Conservation (phyloP, 2,329 filamentous ascomycete species). For the Alternaria incomplexa region DNA sequence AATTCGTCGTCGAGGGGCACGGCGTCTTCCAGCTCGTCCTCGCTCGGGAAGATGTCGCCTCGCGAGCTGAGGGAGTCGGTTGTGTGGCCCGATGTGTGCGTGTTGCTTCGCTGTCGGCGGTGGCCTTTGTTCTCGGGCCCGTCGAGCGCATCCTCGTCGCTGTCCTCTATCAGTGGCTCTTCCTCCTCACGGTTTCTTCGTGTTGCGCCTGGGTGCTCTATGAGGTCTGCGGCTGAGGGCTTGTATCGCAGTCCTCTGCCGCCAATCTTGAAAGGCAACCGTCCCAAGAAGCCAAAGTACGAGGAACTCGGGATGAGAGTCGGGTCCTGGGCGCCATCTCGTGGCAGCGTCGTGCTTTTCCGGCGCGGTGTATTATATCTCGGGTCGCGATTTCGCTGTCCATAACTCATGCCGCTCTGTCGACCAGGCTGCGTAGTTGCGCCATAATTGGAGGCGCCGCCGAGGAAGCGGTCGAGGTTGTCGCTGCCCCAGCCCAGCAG, state of each 20-base stretch:
- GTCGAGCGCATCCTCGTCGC: slow-evolving; percentile 53
- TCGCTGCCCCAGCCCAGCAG: slow-evolving; percentile 79
- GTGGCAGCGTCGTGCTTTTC: slow-evolving; percentile 61
- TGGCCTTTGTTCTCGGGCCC: slow-evolving; percentile 43
- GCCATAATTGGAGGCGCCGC: slow-evolving; percentile 66
- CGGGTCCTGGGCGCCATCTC: slow-evolving; percentile 68
- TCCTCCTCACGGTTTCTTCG: slow-evolving; percentile 64
- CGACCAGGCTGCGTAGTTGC: slow-evolving; percentile 65
- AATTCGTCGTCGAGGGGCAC: slow-evolving; percentile 94
- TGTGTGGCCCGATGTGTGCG: slow-evolving; percentile 79
- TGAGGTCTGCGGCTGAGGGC: slow-evolving; percentile 87
- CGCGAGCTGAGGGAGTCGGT: slow-evolving; percentile 85
- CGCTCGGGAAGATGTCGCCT: slow-evolving; percentile 89
- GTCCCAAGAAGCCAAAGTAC: slow-evolving; percentile 81
- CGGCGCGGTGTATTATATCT: slow-evolving; percentile 48
- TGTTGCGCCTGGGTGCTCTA: slow-evolving; percentile 76
- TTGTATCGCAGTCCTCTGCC: slow-evolving; percentile 81
- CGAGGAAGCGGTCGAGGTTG: slow-evolving; percentile 83
- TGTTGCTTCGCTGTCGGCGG: slow-evolving; percentile 73
- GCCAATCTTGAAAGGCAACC: slow-evolving; percentile 84
- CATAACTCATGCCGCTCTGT: slow-evolving; percentile 89
- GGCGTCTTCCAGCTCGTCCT: slow-evolving; percentile 85
- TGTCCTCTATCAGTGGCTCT: slow-evolving; percentile 71
- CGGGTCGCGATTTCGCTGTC: slow-evolving; percentile 63
- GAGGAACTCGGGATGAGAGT: slow-evolving; percentile 90